Evolutionary conservation across 306 rosid genomes (phyloP).

Genomic region (Cucurbita moschata): DNA sequence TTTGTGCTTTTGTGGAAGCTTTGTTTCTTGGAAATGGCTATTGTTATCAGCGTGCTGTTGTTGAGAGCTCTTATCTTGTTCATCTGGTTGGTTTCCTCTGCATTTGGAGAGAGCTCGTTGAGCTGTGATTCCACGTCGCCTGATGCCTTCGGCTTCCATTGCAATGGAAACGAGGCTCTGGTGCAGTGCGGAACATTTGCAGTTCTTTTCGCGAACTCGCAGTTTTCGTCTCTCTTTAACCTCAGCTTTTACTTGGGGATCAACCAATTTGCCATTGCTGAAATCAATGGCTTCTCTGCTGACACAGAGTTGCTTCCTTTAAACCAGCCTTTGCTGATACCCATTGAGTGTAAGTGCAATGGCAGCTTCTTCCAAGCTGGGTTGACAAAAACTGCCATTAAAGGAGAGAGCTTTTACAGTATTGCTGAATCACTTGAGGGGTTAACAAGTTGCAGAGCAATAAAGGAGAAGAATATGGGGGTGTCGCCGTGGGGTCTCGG

Average conservation of each 20-base stretch:
- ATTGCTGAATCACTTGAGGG: slow-evolving; percentile 65
- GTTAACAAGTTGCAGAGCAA: slow-evolving; percentile 57
- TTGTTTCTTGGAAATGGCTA: neutral
- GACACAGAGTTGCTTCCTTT: slow-evolving; percentile 42
- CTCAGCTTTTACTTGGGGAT: slow-evolving; percentile 61
- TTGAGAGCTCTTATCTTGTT: slow-evolving; percentile 11
- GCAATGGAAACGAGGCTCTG: slow-evolving; percentile 28
- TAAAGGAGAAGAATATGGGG: slow-evolving; percentile 38
- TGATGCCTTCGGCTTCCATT: slow-evolving; percentile 34
- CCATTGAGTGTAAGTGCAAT: slow-evolving; percentile 58
- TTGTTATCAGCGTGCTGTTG: neutral
- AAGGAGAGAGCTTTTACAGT: slow-evolving; percentile 56
- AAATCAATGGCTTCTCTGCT: slow-evolving; percentile 53
- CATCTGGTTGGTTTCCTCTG: slow-evolving; percentile 29
- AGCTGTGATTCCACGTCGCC: slow-evolving; percentile 34
- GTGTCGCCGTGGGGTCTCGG: slow-evolving; percentile 40
- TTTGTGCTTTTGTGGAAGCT: neutral
- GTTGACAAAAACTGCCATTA: slow-evolving; percentile 28
- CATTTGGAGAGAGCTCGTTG: slow-evolving; percentile 25
- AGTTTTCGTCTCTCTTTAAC: slow-evolving; percentile 58
- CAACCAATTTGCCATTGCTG: slow-evolving; percentile 29
- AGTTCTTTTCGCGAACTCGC: slow-evolving; percentile 44
- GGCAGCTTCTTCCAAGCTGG: slow-evolving; percentile 36
- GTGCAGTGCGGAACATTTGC: slow-evolving; percentile 53
- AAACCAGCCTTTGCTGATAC: slow-evolving; percentile 53